phyloP scores from a whole-genome alignment of 2,329 filamentous ascomycete species.

The Cordyceps javanica region DNA sequence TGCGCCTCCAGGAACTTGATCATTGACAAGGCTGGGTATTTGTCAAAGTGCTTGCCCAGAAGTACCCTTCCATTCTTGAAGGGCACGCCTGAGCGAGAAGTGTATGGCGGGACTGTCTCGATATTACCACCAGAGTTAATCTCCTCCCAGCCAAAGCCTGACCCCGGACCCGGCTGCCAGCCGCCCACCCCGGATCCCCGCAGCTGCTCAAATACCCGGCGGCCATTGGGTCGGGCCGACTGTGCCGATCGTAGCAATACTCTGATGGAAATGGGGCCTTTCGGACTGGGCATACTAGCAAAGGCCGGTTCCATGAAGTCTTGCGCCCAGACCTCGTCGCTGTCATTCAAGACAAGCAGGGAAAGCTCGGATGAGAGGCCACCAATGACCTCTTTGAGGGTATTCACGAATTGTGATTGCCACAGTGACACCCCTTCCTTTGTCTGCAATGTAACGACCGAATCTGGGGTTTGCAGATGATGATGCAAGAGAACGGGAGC shows the following conservation, averaged over 20 bases:
- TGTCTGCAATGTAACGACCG: neutral
- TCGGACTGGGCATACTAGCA: constrained; percentile 26
- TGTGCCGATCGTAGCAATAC: constrained; percentile 22
- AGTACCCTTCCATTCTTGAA: neutral
- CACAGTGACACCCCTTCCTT: neutral
- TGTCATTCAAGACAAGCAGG: neutral
- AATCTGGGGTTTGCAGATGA: constrained; percentile 4
- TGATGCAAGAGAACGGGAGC: constrained; percentile 11
- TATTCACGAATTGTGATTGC: neutral
- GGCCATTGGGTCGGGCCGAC: neutral
- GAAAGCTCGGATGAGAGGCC: neutral
- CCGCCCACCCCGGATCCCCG: constrained; percentile 21
- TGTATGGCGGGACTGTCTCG: constrained; percentile 26
- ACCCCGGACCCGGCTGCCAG: constrained; percentile 19
- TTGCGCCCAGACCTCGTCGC: constrained; percentile 28
- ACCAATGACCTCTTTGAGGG: neutral
- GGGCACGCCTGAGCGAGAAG: constrained; percentile 1
- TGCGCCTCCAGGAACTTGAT: constrained; percentile 22
- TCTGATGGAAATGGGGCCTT: constrained; percentile 22
- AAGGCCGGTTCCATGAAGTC: constrained; percentile 30
- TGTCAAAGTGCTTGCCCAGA: constrained; percentile 14
- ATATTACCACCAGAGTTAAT: constrained; percentile 23
- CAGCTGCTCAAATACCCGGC: neutral
- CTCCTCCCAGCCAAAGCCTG: constrained; percentile 14
- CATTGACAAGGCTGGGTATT: constrained; percentile 16